Conservation (phyloP, 2,329 filamentous ascomycete genomes). For the Talaromyces sp. region DNA sequence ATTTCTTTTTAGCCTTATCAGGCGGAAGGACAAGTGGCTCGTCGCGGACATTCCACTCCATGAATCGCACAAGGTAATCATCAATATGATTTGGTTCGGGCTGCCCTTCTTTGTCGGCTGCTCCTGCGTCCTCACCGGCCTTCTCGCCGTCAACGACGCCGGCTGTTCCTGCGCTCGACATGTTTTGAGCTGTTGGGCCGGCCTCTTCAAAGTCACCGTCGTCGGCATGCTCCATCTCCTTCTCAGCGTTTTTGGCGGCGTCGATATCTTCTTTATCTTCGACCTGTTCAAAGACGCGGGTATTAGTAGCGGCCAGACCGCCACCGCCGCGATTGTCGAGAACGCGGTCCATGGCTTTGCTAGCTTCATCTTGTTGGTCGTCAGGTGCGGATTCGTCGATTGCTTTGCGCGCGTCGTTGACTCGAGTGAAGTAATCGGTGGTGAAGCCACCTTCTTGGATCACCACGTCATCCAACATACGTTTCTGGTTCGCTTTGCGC, state of each 20-base stretch:
- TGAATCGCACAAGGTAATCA: slow-evolving; percentile 68
- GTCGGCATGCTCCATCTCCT: slow-evolving; percentile 78
- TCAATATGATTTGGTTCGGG: slow-evolving; percentile 61
- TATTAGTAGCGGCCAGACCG: slow-evolving; percentile 40
- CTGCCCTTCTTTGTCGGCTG: slow-evolving; percentile 23
- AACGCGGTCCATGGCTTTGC: slow-evolving; percentile 80
- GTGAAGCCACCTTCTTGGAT: slow-evolving; percentile 98
- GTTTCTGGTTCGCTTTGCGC: slow-evolving; percentile 93
- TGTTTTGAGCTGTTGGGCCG: slow-evolving; percentile 33
- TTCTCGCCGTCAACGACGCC: slow-evolving; percentile 33
- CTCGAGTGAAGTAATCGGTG: slow-evolving; percentile 87
- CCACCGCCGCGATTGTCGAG: slow-evolving; percentile 65
- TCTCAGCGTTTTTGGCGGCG: slow-evolving; percentile 81
- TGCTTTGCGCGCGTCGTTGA: slow-evolving; percentile 62
- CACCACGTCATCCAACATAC: slow-evolving; percentile 94
- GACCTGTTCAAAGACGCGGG: slow-evolving; percentile 76
- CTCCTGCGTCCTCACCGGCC: slow-evolving; percentile 33
- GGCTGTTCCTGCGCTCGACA: slow-evolving; percentile 26
- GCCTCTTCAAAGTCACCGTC: slow-evolving; percentile 79
- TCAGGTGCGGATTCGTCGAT: slow-evolving; percentile 59
- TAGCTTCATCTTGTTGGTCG: slow-evolving; percentile 63
- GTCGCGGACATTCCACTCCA: slow-evolving; percentile 57
- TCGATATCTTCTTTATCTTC: slow-evolving; percentile 85
- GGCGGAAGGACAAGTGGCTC: slow-evolving; percentile 47
- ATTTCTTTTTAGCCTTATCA: slow-evolving; percentile 48